phyloP scores from a whole-genome alignment of 495 filamentous ascomycete genomes.

The Xylaria longipes region DNA sequence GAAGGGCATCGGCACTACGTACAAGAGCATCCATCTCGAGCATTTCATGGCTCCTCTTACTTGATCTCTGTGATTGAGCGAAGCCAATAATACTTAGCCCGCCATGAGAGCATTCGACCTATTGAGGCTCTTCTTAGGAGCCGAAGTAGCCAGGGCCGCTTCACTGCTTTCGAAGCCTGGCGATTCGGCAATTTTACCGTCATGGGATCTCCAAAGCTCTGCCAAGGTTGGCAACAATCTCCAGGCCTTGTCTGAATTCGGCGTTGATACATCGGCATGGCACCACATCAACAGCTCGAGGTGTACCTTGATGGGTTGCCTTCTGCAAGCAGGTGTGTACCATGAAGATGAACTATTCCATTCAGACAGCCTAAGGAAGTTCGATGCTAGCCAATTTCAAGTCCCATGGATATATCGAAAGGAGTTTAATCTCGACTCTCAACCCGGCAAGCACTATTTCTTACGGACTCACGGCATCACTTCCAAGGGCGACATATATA shows the following conservation, averaged over 20 bases:
- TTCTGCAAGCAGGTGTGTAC: slow-evolving; percentile 61
- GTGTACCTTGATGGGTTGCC: slow-evolving; percentile 64
- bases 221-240: slow-evolving; percentile 47
- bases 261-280: slow-evolving; percentile 60
- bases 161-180: slow-evolving; percentile 44
- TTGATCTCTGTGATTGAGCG: slow-evolving; percentile 5
- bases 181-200: slow-evolving; percentile 54
- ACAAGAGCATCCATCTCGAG: neutral
- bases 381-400: slow-evolving; percentile 55
- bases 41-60: neutral
- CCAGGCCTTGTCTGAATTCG: slow-evolving; percentile 50
- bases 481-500: slow-evolving; percentile 64
- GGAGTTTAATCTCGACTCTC: slow-evolving; percentile 54
- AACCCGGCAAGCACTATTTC: slow-evolving; percentile 50
- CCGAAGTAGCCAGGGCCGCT: slow-evolving; percentile 25
- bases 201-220: slow-evolving; percentile 63
- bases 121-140: slow-evolving; percentile 31
- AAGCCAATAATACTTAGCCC: slow-evolving; percentile 1
- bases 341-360: slow-evolving; percentile 63
- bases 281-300: slow-evolving; percentile 53
- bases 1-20: neutral
- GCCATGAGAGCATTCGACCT: slow-evolving; percentile 33
- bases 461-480: slow-evolving; percentile 66
- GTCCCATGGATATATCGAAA: slow-evolving; percentile 69
- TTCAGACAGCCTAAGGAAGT: slow-evolving; percentile 57